These are phyloP conservation scores for Sindora glabra DNA, from an alignment of 306 rosid species.

Conservation along the genomic window DNA sequence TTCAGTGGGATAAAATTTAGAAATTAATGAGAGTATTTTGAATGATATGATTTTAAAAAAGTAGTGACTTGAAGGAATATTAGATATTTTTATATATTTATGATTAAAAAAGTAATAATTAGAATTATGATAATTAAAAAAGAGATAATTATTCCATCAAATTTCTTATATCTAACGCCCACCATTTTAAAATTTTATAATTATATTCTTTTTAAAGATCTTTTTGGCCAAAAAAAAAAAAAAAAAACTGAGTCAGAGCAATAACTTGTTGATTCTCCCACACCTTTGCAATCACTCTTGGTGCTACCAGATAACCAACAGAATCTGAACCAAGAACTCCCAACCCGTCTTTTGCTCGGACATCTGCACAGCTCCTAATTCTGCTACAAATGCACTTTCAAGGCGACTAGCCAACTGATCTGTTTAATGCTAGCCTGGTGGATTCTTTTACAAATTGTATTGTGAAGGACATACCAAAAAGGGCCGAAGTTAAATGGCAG, in stretches of 20 bases:
- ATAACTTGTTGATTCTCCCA: constrained; percentile 92
- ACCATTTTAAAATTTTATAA: too few relatives aligned
- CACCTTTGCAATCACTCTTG: constrained; percentile 88
- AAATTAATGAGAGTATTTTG: too few relatives aligned
- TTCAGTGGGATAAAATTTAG: too few relatives aligned
- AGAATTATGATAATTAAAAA: too few relatives aligned
- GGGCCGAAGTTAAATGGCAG: constrained; percentile 82
- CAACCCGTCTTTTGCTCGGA: constrained; percentile 90
- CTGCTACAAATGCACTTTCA: constrained; percentile 96
- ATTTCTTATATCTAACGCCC: too few relatives aligned
- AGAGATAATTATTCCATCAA: too few relatives aligned
- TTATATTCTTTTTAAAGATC: too few relatives aligned
- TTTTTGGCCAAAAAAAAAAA: too few relatives aligned
- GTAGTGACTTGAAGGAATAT: too few relatives aligned
- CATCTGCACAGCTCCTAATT: constrained; percentile 96
- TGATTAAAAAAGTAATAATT: too few relatives aligned
- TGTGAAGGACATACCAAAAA: constrained; percentile 96
- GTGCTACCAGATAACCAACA: constrained; percentile 83
- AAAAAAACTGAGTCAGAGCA: constrained; percentile 70
- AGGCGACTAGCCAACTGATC: constrained; percentile 93
- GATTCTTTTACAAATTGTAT: constrained; percentile 94
- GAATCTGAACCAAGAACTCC: constrained; percentile 90
- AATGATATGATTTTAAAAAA: too few relatives aligned
- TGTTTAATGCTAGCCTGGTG: constrained; percentile 77
- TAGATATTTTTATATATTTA: too few relatives aligned